These are phyloP conservation scores for Tuber umbilicatum DNA, from an alignment of 495 filamentous ascomycete genomes.

Conservation along the genomic window DNA sequence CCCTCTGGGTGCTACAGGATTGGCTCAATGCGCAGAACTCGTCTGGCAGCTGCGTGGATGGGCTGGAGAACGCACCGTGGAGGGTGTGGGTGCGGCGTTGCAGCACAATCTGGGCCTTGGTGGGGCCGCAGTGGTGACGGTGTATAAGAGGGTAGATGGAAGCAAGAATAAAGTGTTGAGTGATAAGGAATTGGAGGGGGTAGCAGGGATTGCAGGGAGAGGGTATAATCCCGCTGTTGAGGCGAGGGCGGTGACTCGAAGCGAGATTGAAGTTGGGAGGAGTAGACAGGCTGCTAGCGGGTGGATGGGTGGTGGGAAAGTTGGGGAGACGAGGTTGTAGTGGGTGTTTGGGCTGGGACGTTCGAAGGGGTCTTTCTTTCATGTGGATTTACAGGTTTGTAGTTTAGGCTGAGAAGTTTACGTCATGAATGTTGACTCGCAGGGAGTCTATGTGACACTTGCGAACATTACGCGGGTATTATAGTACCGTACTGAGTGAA, in stretches of 20 bases:
- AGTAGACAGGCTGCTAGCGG: constrained; percentile 61
- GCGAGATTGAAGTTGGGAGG: constrained; percentile 63
- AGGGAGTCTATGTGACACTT: background rate
- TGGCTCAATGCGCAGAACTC: constrained; percentile 92
- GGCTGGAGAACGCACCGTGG: constrained; percentile 80
- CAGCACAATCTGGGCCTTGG: constrained; percentile 95
- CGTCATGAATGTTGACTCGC: background rate
- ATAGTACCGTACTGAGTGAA: background rate
- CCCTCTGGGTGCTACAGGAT: constrained; percentile 82
- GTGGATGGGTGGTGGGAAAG: constrained; percentile 68
- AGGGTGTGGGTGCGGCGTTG: constrained; percentile 62
- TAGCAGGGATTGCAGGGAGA: constrained; percentile 59
- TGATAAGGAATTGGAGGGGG: constrained; percentile 42
- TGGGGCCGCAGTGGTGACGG: constrained; percentile 82
- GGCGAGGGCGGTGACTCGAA: constrained; percentile 74
- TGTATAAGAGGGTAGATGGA: constrained; percentile 85
- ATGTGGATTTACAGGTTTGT: background rate
- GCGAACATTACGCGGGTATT: background rate
- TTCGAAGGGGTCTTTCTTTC: background rate
- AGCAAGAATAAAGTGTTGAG: constrained; percentile 53
- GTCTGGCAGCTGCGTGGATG: constrained; percentile 95
- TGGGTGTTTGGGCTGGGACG: background rate
- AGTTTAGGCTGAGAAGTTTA: background rate
- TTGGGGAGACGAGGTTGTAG: constrained; percentile 25
- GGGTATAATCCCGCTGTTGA: constrained; percentile 92